A percentile compares a stretch with the other conserved stretches of the same genome.
Evolutionary conservation across 768 basidiomycete species (phyloP).

Genomic region (Favolaschia claudopus): DNA sequence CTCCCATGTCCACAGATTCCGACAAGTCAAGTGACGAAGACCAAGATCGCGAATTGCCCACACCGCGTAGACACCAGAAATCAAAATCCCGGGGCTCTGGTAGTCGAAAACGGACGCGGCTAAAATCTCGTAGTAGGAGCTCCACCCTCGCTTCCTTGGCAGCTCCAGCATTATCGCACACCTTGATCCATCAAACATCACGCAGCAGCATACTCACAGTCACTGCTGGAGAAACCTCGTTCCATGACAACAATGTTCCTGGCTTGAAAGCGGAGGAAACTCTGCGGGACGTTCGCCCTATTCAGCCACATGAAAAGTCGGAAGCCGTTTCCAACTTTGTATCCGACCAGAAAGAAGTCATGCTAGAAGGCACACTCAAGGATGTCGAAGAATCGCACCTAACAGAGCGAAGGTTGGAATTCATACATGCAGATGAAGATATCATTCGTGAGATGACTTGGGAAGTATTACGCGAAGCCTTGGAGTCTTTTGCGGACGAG

Average conservation of each 20-base stretch:
- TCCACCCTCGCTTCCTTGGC: conserved; percentile 72
- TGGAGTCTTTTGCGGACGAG: conserved; percentile 71
- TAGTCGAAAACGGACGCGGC: conserved; percentile 32
- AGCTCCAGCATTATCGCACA: conserved; percentile 41
- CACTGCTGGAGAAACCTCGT: conserved; percentile 58
- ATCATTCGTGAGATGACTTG: conserved; percentile 63
- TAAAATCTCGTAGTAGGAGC: conserved; percentile 63
- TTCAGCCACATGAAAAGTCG: conserved; percentile 41
- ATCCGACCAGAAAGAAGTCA: conserved; percentile 30
- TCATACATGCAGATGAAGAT: conserved; percentile 58
- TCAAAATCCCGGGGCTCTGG: conserved; percentile 40
- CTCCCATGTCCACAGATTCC: conserved; percentile 71
- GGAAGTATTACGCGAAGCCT: conserved; percentile 57
- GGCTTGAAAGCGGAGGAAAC: conserved; percentile 38
- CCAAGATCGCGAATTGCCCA: conserved; percentile 38
- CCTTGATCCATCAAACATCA: conserved; percentile 58
- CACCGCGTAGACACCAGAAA: conserved; percentile 36
- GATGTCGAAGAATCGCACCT: conserved; percentile 25
- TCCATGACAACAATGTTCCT: conserved; percentile 36
- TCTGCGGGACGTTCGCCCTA: conserved; percentile 32
- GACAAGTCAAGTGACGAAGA: conserved; percentile 41
- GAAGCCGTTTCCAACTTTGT: conserved; percentile 38
- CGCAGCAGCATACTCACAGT: conserved; percentile 78
- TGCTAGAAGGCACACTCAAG: conserved; percentile 14
- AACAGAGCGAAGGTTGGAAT: conserved; percentile 50